Conservation (phyloP, 139 green algal genomes). For the Coelastrella sp. region DNA sequence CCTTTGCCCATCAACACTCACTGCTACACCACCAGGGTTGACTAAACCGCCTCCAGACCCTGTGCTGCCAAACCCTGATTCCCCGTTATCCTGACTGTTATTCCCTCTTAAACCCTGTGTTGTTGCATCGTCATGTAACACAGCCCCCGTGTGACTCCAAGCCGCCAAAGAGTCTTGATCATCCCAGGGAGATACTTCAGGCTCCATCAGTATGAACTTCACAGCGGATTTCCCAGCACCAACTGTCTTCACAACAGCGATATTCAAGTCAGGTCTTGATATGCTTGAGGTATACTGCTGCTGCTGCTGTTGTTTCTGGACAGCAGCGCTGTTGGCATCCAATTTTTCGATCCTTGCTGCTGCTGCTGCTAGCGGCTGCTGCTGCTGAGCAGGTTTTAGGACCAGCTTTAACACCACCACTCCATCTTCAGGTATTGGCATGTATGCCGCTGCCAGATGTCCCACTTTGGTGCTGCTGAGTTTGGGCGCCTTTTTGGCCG, state of each 20-base stretch:
- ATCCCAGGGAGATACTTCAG: background rate
- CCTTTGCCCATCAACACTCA: conserved; percentile 27
- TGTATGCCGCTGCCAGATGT: background rate
- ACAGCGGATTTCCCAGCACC: conserved; percentile 1
- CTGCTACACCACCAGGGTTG: background rate
- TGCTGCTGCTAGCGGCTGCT: background rate
- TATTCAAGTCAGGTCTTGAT: background rate
- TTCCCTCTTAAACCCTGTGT: background rate
- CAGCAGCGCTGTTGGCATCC: no score
- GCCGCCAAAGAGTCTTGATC: conserved; percentile 3
- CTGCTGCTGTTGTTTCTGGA: conserved; percentile 2
- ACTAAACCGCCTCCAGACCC: background rate
- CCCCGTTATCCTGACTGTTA: background rate
- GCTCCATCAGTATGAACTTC: background rate
- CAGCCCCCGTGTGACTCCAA: background rate
- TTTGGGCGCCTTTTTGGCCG: background rate
- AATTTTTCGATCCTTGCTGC: background rate
- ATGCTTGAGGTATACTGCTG: background rate
- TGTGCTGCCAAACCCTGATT: background rate
- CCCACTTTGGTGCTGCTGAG: background rate
- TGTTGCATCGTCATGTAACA: background rate
- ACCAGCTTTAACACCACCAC: conserved; percentile 31
- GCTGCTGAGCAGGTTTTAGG: background rate
- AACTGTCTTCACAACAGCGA: background rate
- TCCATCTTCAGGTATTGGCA: conserved; percentile 4